These are phyloP conservation scores for Neckera pumila DNA, from an alignment of 225 moss, liverwort and hornwort species.

Conservation along the genomic window DNA sequence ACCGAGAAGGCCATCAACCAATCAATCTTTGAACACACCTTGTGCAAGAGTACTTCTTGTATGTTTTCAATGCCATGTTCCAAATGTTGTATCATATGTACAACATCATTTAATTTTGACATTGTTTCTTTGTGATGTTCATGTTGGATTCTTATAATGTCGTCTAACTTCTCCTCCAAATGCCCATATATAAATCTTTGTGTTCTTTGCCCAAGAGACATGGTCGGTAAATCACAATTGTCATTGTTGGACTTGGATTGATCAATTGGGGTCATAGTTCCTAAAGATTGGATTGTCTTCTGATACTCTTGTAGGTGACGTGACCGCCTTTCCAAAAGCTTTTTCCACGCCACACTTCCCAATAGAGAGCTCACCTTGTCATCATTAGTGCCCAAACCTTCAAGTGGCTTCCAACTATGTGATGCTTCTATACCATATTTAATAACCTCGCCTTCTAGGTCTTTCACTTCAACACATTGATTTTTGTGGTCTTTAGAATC, in stretches of 20 bases:
- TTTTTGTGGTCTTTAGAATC: too few relatives aligned
- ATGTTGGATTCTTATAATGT: background rate
- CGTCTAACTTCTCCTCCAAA: background rate
- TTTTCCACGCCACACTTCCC: background rate
- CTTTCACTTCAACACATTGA: too few relatives aligned
- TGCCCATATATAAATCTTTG: background rate
- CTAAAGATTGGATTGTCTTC: background rate
- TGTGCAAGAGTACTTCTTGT: background rate
- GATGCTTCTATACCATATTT: rapidly evolving
- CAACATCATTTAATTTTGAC: background rate
- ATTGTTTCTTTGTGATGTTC: background rate
- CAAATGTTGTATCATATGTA: background rate
- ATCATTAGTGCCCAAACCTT: background rate
- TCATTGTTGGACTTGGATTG: background rate
- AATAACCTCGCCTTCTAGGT: background rate
- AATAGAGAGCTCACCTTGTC: background rate
- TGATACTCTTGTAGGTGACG: background rate
- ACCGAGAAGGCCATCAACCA: background rate
- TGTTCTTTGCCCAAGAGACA: background rate
- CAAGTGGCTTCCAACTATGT: background rate
- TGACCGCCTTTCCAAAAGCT: background rate
- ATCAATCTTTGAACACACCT: background rate
- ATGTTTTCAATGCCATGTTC: background rate
- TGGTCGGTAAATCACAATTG: background rate
- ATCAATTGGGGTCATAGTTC: too few relatives aligned